Evolutionary conservation across 1,139 yeast species (phyloP).

Genomic region (Magnusiomyces paraingens): DNA sequence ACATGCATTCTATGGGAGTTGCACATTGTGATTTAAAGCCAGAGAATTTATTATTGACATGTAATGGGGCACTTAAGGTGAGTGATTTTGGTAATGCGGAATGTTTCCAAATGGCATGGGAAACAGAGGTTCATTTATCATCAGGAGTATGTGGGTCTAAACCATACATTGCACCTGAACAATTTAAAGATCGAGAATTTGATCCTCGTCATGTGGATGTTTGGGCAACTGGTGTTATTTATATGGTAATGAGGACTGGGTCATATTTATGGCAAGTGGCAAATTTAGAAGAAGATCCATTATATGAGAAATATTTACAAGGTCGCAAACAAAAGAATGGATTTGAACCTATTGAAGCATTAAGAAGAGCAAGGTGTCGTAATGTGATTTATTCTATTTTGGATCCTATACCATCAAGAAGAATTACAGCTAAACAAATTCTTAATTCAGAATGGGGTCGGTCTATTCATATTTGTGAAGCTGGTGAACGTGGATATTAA

Average conservation of each 20-base stretch:
- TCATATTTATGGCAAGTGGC: slow-evolving; percentile 90
- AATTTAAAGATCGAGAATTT: slow-evolving; percentile 63
- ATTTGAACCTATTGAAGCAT: slow-evolving; percentile 79
- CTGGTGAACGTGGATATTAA: slow-evolving; percentile 42
- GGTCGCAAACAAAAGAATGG: slow-evolving; percentile 79
- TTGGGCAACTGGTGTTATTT: slow-evolving; percentile 96
- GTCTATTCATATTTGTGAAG: slow-evolving; percentile 71
- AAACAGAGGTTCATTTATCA: slow-evolving; percentile 70
- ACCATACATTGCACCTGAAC: slow-evolving; percentile 97
- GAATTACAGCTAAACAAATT: slow-evolving; percentile 84
- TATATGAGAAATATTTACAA: slow-evolving; percentile 62
- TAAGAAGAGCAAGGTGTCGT: slow-evolving; percentile 76
- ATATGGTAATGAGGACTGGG: slow-evolving; percentile 98
- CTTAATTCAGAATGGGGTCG: slow-evolving; percentile 95
- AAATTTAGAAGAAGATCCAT: slow-evolving; percentile 64
- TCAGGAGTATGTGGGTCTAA: slow-evolving; percentile 87
- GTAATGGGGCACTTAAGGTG: slow-evolving; percentile 73
- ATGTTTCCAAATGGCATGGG: slow-evolving; percentile 98
- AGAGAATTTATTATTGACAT: slow-evolving; percentile 77
- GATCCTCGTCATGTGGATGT: slow-evolving; percentile 91
- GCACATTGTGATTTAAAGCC: slow-evolving; percentile 95
- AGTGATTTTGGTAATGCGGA: slow-evolving; percentile 96
- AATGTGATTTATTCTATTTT: slow-evolving; percentile 87
- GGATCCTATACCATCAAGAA: slow-evolving; percentile 79
- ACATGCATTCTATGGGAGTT: slow-evolving; percentile 97